Percentiles rank a stretch among this genome's conserved stretches.
Conservation (phyloP, 345 rosid species). For the Rhizophora mangle region DNA sequence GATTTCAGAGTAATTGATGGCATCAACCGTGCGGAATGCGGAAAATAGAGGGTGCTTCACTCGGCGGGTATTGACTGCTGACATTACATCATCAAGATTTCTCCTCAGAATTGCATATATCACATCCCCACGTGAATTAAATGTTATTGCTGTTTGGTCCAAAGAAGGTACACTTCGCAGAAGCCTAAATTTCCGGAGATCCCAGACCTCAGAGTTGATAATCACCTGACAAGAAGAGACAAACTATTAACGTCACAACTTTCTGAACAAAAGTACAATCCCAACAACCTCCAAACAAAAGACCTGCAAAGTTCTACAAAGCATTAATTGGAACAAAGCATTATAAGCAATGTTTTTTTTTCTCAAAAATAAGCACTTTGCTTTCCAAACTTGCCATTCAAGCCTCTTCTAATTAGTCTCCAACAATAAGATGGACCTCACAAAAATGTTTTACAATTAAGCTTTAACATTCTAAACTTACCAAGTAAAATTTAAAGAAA, state of each 20-base stretch:
- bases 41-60: conserved; percentile 77
- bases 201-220: conserved; percentile 98
- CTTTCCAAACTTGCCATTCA: too few relatives aligned
- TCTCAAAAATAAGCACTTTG: too few relatives aligned
- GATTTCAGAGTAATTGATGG: conserved; percentile 88
- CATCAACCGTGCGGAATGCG: conserved; percentile 91
- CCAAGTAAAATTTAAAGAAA: too few relatives aligned
- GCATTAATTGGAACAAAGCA: too few relatives aligned
- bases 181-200: conserved; percentile 74
- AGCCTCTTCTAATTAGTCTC: too few relatives aligned
- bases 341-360: too few relatives aligned
- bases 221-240: conserved; percentile 53
- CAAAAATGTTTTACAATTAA: too few relatives aligned
- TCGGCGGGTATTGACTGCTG: conserved; percentile 84
- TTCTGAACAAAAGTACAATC: not conserved
- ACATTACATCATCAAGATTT: conserved; percentile 88
- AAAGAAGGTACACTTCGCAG: conserved; percentile 89
- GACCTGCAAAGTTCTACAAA: too few relatives aligned
- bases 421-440: too few relatives aligned
- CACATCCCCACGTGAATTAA: conserved; percentile 86
- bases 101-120: conserved; percentile 95
- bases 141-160: conserved; percentile 86
- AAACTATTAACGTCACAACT: not conserved
- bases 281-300: not conserved
- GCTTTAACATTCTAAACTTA: too few relatives aligned